Percentiles rank a stretch among this genome's conserved stretches.
Conservation (phyloP, 331 rosid species). For the Pyrus hybrid region DNA sequence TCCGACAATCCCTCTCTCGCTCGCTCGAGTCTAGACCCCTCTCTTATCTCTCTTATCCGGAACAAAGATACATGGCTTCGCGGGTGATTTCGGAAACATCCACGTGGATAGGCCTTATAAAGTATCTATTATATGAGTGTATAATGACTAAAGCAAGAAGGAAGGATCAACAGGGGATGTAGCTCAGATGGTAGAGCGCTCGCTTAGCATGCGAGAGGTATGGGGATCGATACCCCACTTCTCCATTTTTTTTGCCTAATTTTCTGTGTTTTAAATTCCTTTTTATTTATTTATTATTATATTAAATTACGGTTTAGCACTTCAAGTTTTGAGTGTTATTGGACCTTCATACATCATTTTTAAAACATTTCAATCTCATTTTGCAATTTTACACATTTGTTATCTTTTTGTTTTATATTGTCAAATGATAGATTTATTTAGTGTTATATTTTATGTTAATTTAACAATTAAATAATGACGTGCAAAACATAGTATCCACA, state of each 20-base stretch:
- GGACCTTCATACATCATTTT: no score
- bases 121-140: no score
- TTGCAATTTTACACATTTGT: no score
- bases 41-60: slow-evolving; percentile 41
- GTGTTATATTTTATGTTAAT: no score
- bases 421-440: no score
- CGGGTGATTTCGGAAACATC: slow-evolving; percentile 33
- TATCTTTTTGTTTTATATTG: no score
- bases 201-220: slow-evolving; percentile 99
- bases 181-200: slow-evolving; percentile 99
- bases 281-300: no score
- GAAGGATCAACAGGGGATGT: slow-evolving; percentile 28
- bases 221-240: slow-evolving; percentile 97
- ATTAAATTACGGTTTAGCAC: no score
- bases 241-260: slow-evolving; percentile 25
- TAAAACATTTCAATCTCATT: no score
- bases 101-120: background rate
- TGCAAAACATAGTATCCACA: no score
- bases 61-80: slow-evolving; percentile 31
- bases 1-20: background rate
- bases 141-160: rapidly evolving
- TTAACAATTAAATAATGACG: rapidly evolving
- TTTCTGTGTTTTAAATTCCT: no score
- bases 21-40: background rate
- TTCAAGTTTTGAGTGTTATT: no score